Base-by-base conservation (phyloP, 257 asterid species). In the Primulina eburnea region DNA sequence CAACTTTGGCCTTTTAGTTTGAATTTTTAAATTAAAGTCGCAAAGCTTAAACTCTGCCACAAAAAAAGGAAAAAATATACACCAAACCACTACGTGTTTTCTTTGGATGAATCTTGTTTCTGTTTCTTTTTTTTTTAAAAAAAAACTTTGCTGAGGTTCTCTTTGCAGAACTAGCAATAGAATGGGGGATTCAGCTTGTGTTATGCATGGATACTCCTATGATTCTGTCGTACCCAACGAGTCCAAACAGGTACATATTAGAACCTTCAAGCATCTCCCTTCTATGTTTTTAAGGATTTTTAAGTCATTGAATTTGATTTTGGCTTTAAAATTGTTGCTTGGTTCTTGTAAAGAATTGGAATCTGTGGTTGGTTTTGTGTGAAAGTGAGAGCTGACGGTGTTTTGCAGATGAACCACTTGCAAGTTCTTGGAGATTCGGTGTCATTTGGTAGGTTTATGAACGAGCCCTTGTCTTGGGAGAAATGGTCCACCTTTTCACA, bases 171-270 rank as follows among this genome's bases (percentile, higher is more conserved):
- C 35, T 20, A 21, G 71, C 58, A 29, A 67, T 11, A 62, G 68
- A 56, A 93, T 90, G 99, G 96, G 87, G 76, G 97, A 90, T 60
- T 78, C 94, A 60, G 70, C 96, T 70, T 89, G 96, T 82, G 79
- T 93, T 61, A 79, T 93, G 80, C 96, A 78, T 72, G 86, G 91
- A 35, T 85, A 84, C 77, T 84, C 96, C 50, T 88, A 88, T 71
- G 88, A 91, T 79, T 83, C 97, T 69, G 85, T 81, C 35, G 71
- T 82, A 17, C 86, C 90, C 69, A 83, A 78, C 73, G 90, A 88
- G 71, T 71, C 89, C 76, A 86, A 81, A 60, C 92, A 79, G 92
- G 98, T 89, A 70, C 3, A 28, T 10, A 8, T 1, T 11, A 38
- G 17, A 5, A 63, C 7, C 8, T 21, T 20, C 37, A 33, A 38